A percentile compares a stretch with the other conserved stretches of the same genome.
Evolutionary conservation across 495 filamentous ascomycete genomes (phyloP).

Genomic region (Cercophora newfieldiana): DNA sequence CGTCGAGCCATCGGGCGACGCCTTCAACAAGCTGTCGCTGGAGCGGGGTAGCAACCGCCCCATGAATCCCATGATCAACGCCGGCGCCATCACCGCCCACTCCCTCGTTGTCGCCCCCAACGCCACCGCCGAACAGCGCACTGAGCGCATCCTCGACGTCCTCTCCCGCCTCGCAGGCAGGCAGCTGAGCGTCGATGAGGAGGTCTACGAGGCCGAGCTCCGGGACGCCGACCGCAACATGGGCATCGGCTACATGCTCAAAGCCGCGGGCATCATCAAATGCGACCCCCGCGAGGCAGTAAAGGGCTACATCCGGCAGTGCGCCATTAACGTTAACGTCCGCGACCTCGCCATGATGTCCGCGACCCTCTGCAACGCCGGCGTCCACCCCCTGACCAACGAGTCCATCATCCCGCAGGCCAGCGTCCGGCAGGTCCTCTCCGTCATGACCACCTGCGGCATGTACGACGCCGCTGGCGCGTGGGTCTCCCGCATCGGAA

Average conservation of each 20-base stretch:
- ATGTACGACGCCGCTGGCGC: slow-evolving; percentile 5
- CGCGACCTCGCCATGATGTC: not conserved
- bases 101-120: not conserved
- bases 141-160: slow-evolving; percentile 2
- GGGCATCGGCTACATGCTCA: slow-evolving; percentile 11
- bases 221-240: slow-evolving; percentile 9
- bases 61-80: slow-evolving; percentile 11
- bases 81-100: slow-evolving; percentile 5
- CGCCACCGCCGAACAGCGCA: slow-evolving; percentile 1
- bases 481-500: slow-evolving; percentile 7
- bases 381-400: not conserved
- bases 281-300: slow-evolving; percentile 8
- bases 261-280: not conserved
- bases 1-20: slow-evolving; percentile 7
- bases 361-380: slow-evolving; percentile 2
- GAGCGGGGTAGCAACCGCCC: slow-evolving; percentile 10
- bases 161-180: slow-evolving; percentile 6
- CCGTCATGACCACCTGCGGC: slow-evolving; percentile 8
- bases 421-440: slow-evolving; percentile 6
- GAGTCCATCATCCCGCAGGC: slow-evolving; percentile 7
- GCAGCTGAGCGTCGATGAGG: slow-evolving; percentile 7
- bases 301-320: slow-evolving; percentile 4
- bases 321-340: slow-evolving; percentile 9
- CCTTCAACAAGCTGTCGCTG: slow-evolving; percentile 7
- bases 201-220: slow-evolving; percentile 6